Percentiles rank a stretch among this genome's conserved stretches.
phyloP scores from a whole-genome alignment of 225 moss, liverwort and hornwort species.

The Pseudoscleropodium purum region DNA sequence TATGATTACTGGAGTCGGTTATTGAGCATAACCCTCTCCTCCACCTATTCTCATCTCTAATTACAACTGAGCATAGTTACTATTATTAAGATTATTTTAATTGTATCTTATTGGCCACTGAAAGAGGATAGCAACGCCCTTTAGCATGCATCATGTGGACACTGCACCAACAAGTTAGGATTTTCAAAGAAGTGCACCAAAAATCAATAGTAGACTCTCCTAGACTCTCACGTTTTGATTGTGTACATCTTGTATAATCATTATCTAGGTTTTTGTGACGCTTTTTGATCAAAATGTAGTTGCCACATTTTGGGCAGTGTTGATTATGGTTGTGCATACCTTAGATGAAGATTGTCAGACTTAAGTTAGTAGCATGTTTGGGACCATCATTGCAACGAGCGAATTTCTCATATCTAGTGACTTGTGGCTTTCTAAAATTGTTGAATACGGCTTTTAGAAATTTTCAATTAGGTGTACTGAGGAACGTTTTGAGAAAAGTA shows the following conservation, averaged over 20 bases:
- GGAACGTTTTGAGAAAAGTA: background rate
- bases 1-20: background rate
- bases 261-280: background rate
- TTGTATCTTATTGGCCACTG: background rate
- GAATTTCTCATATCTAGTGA: background rate
- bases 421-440: background rate
- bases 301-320: background rate
- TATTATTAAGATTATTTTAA: background rate
- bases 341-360: background rate
- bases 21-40: background rate
- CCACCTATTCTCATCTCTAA: background rate
- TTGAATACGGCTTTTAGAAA: background rate
- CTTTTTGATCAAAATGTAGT: background rate
- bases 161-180: background rate
- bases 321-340: background rate
- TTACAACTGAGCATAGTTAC: background rate
- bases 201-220: background rate
- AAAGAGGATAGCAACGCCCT: background rate
- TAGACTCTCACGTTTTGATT: background rate
- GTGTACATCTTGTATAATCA: background rate
- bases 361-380: background rate
- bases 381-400: background rate
- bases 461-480: background rate
- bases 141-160: background rate
- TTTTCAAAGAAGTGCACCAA: background rate